These are phyloP conservation scores for Periglandula ipomoeae DNA, from an alignment of 2,329 filamentous ascomycete species.

Conservation along the genomic window DNA sequence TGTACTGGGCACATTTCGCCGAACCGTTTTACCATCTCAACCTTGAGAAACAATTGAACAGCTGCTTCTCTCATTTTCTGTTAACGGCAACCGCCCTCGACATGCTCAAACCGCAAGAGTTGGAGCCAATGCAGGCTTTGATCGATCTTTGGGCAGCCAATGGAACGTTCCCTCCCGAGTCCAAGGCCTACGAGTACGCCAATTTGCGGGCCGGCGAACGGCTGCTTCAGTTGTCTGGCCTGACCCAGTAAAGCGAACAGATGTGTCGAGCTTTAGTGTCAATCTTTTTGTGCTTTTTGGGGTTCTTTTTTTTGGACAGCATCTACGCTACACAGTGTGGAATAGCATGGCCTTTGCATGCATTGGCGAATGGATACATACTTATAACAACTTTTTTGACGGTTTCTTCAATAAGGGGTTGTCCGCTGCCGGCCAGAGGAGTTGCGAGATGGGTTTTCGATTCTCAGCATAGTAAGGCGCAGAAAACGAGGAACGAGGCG, in stretches of 20 bases:
- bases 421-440: slow-evolving; percentile 6
- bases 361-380: slow-evolving; percentile 2
- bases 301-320: background rate
- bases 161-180: slow-evolving; percentile 74
- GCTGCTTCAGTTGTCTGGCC: slow-evolving; percentile 39
- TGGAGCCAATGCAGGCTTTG: slow-evolving; percentile 91
- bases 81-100: slow-evolving; percentile 71
- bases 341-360: slow-evolving; percentile 2
- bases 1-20: slow-evolving; percentile 93
- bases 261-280: background rate
- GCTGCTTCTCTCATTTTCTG: slow-evolving; percentile 79
- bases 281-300: background rate
- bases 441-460: slow-evolving; percentile 3
- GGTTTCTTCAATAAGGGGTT: background rate
- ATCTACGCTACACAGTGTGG: background rate
- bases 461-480: slow-evolving; percentile 4
- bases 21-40: slow-evolving; percentile 79
- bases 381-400: background rate
- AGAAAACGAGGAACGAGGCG: background rate
- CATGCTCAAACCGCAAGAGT: slow-evolving; percentile 79
- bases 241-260: slow-evolving; percentile 16
- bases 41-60: slow-evolving; percentile 73
- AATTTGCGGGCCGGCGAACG: slow-evolving; percentile 52
- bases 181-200: slow-evolving; percentile 56
- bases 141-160: slow-evolving; percentile 88